phyloP scores from a whole-genome alignment of 257 asterid species.

The Penstemon eatonii region DNA sequence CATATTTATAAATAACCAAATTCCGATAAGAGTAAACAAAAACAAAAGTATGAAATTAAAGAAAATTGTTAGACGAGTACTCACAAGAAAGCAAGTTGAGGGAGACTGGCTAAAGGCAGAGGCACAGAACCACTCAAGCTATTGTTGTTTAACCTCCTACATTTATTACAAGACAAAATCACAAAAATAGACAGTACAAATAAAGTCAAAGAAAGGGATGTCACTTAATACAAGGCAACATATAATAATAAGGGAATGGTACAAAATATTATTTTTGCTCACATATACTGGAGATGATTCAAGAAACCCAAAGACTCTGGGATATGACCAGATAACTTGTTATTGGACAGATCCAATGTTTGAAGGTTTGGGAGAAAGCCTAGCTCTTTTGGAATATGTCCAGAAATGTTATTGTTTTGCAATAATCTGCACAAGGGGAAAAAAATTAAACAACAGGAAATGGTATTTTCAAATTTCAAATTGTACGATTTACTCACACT shows the following conservation, averaged over 20 bases:
- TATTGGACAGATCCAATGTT: conserved; percentile 86
- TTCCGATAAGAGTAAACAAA: conserved; percentile 21
- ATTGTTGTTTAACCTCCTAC: conserved; percentile 93
- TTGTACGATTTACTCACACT: conserved; percentile 51
- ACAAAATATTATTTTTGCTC: conserved; percentile 36
- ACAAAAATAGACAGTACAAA: conserved; percentile 35
- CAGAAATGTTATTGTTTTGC: conserved; percentile 83
- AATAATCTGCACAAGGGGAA: conserved; percentile 50
- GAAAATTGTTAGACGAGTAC: conserved; percentile 36
- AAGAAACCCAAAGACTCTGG: conserved; percentile 73
- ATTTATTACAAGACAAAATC: conserved; percentile 53
- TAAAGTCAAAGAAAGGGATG: conserved; percentile 38
- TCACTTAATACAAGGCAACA: conserved; percentile 25
- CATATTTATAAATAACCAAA: conserved; percentile 26
- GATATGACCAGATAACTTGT: conserved; percentile 61
- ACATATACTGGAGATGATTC: conserved; percentile 78
- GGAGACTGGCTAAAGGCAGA: conserved; percentile 65
- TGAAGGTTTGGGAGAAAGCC: conserved; percentile 75
- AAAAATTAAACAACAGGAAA: conserved; percentile 8
- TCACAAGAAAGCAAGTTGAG: conserved; percentile 98
- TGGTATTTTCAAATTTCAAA: conserved; percentile 1
- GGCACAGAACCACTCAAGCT: conserved; percentile 89
- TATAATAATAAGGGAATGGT: conserved; percentile 1
- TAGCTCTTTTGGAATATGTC: conserved; percentile 77
- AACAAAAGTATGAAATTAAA: conserved; percentile 20